Evolutionary conservation across 2,329 filamentous ascomycete species (phyloP), one percentile per base, ranked within the genome.

Genomic region (Ascochyta clinopodiicola): DNA sequence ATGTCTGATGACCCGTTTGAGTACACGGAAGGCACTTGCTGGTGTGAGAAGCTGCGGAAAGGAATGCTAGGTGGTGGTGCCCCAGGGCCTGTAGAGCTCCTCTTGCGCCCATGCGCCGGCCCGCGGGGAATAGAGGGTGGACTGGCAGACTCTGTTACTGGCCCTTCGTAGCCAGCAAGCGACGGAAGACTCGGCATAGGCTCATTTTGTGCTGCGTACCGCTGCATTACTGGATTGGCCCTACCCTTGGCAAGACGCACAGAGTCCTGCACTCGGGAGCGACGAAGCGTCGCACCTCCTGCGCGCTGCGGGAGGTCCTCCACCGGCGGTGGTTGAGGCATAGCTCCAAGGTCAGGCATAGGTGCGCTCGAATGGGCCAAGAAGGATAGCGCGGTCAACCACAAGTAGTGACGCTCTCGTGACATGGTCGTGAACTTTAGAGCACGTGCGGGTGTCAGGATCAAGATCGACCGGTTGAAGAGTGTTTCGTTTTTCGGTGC

Each of bases 351-450:
- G 47, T 95, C 91, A 2, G 91, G 90, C 5, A 94, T 83, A 1
- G 89, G 88, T 68, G 94, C 89, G 15, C 89, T 86, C 0, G 93
- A 96, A 72, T 97, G 92, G 12, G 94, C 93, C 29, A 99, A 82
- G 84, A 98, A 99, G 0, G 93, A 96, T 19, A 99, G 81, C 0
- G 95, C 92, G 19, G 92, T 97, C 54, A 99, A 80, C 95, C 95
- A 99, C 44, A 97, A 80, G 69, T 96, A 96, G 75, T 99, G 95
- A 15, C 95, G 87, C 63, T 98, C 95, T 31, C 88, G 81, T 21
- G 87, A 89, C 15, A 84, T 81, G 0, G 95, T 91, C 0, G 95
- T 99, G 74, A 99, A 98, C 73, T 99, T 99, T 53, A 99, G 82
- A 1, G 95, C 95, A 66, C 95, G 86, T 67, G 96, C 89, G 1